A percentile compares a stretch with the other conserved stretches of the same genome.
Evolutionary conservation across 164 flowering plant species (phyloP).

Genomic region (Sextonia rubra): DNA sequence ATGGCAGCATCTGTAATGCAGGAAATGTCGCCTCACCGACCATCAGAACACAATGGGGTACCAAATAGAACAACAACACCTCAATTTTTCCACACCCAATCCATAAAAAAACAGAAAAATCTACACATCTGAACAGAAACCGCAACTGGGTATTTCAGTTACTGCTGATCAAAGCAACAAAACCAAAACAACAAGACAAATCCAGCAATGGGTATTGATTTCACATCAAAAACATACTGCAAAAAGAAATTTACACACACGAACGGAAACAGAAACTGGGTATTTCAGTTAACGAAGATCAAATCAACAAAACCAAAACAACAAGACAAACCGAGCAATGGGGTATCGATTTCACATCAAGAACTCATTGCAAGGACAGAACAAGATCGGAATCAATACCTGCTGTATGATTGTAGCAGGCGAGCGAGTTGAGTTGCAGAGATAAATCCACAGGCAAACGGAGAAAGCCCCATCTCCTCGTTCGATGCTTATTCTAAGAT

Average conservation of each 20-base stretch:
- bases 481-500: slow-evolving; percentile 40
- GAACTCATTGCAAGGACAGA: background rate
- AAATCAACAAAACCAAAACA: too few relatives aligned
- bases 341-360: background rate
- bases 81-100: background rate
- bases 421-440: slow-evolving; percentile 26
- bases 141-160: too few relatives aligned
- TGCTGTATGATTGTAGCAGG: slow-evolving; percentile 50
- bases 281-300: background rate
- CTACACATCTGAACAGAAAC: too few relatives aligned
- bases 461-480: slow-evolving; percentile 29
- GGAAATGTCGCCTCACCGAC: background rate
- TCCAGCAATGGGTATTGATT: too few relatives aligned
- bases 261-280: background rate
- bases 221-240: background rate
- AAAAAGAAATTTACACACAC: background rate
- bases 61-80: background rate
- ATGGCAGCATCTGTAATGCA: too few relatives aligned
- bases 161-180: too few relatives aligned
- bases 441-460: slow-evolving; percentile 69
- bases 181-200: too few relatives aligned
- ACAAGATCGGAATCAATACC: slow-evolving; percentile 25
- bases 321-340: too few relatives aligned
- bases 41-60: background rate
- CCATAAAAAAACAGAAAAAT: too few relatives aligned